These are phyloP conservation scores for Exophiala spinifera DNA, from an alignment of 2,329 filamentous ascomycete species.

Conservation along the genomic window DNA sequence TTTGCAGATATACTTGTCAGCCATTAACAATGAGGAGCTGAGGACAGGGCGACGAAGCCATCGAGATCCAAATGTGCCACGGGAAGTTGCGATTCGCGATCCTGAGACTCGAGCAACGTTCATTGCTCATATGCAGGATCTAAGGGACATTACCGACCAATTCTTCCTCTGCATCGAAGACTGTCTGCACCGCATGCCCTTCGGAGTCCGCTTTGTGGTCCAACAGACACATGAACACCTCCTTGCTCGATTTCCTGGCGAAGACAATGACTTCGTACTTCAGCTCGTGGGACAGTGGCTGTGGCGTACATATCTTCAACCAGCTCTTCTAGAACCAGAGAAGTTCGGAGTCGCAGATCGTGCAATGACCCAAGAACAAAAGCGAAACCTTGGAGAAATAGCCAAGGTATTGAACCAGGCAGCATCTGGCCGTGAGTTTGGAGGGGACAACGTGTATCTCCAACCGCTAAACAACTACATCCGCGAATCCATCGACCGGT, in stretches of 20 bases:
- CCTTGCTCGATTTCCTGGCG: slow-evolving; percentile 71
- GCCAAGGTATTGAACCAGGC: slow-evolving; percentile 89
- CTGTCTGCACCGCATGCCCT: slow-evolving; percentile 81
- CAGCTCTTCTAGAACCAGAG: slow-evolving; percentile 83
- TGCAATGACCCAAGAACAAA: slow-evolving; percentile 83
- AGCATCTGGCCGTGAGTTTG: slow-evolving; percentile 82
- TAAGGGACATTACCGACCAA: slow-evolving; percentile 90
- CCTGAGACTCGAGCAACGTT: slow-evolving; percentile 88
- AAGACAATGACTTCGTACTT: slow-evolving; percentile 72
- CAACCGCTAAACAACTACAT: slow-evolving; percentile 93
- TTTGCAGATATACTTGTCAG: slow-evolving; percentile 91
- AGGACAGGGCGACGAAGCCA: slow-evolving; percentile 81
- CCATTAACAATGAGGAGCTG: slow-evolving; percentile 96
- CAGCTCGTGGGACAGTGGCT: slow-evolving; percentile 87
- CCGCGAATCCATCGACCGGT: slow-evolving; percentile 74
- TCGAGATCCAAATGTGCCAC: slow-evolving; percentile 76
- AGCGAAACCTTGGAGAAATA: slow-evolving; percentile 85
- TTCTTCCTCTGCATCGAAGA: slow-evolving; percentile 82
- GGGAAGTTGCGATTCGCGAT: slow-evolving; percentile 93
- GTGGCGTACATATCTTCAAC: slow-evolving; percentile 91
- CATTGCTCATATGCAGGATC: slow-evolving; percentile 88
- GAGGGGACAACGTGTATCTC: slow-evolving; percentile 90
- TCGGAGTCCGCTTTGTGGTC: slow-evolving; percentile 83
- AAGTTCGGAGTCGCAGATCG: slow-evolving; percentile 91
- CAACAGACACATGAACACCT: slow-evolving; percentile 81